phyloP scores from a whole-genome alignment of 495 filamentous ascomycete species.

The Terfezia boudieri region DNA sequence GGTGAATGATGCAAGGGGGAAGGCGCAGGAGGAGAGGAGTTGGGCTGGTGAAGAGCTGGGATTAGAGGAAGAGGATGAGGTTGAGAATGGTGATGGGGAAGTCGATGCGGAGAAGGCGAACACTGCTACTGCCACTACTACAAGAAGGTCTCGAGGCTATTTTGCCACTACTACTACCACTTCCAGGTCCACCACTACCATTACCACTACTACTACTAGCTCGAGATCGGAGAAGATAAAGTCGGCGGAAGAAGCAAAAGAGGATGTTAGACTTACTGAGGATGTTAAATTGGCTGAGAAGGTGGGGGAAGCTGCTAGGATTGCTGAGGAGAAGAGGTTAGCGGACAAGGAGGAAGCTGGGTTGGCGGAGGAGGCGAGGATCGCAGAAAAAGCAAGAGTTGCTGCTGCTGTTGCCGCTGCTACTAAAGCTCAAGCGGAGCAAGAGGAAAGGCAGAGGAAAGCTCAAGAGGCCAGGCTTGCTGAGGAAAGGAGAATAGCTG shows the following conservation, averaged over 20 bases:
- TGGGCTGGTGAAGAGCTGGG: background rate
- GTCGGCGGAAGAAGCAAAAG: background rate
- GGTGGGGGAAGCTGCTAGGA: background rate
- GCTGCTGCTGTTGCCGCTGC: background rate
- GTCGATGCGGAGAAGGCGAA: background rate
- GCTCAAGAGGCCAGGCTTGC: background rate
- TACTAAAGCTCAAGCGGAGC: background rate
- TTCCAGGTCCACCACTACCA: background rate
- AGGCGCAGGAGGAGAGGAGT: background rate
- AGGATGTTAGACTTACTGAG: conserved; percentile 1
- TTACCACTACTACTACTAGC: background rate
- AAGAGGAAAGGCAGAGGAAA: background rate
- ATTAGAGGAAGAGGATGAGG: background rate
- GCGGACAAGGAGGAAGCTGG: background rate
- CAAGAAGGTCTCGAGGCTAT: background rate
- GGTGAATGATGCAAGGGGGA: background rate
- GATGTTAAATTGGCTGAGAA: background rate
- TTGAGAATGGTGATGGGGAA: background rate
- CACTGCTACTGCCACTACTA: background rate
- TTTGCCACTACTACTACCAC: background rate
- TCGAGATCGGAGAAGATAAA: background rate
- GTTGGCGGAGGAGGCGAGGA: background rate
- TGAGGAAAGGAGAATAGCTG: background rate
- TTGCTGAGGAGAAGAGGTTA: background rate
- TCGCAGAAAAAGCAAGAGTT: conserved; percentile 1